These are phyloP conservation scores for Penicillium pulvis DNA, from an alignment of 495 filamentous ascomycete genomes.

Conservation along the genomic window DNA sequence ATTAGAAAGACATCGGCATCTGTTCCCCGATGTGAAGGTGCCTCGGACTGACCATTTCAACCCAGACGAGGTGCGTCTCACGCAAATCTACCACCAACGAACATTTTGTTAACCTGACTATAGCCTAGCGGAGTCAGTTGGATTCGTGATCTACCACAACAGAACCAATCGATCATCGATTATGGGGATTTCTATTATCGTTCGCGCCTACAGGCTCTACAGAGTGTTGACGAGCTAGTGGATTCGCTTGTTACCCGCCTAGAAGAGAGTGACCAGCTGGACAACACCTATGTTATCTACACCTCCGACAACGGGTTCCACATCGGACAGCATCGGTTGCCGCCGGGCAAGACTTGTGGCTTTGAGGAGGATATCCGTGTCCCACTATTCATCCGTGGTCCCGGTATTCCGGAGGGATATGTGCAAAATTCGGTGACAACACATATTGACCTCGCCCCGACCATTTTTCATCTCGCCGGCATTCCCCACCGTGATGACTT, in stretches of 20 bases:
- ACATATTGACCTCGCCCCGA: slow-evolving; percentile 71
- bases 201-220: slow-evolving; percentile 61
- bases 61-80: slow-evolving; percentile 46
- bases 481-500: slow-evolving; percentile 54
- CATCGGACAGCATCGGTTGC: slow-evolving; percentile 71
- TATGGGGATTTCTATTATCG: slow-evolving; percentile 72
- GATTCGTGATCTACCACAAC: slow-evolving; percentile 55
- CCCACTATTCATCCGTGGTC: slow-evolving; percentile 63
- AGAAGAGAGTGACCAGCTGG: slow-evolving; percentile 52
- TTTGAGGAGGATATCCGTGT: slow-evolving; percentile 77
- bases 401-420: slow-evolving; percentile 49
- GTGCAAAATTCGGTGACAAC: slow-evolving; percentile 61
- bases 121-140: slow-evolving; percentile 65
- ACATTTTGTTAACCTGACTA: slow-evolving; percentile 43
- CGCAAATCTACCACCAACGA: neutral
- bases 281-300: slow-evolving; percentile 73
- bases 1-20: slow-evolving; percentile 36
- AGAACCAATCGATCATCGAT: slow-evolving; percentile 56
- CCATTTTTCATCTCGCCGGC: slow-evolving; percentile 56
- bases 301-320: slow-evolving; percentile 77
- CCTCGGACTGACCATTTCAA: slow-evolving; percentile 44
- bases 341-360: slow-evolving; percentile 70
- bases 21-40: slow-evolving; percentile 42
- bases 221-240: slow-evolving; percentile 72
- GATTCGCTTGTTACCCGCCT: slow-evolving; percentile 56